Conservation (phyloP, 768 basidiomycete species). For the Tricholoma hemisulphureum region DNA sequence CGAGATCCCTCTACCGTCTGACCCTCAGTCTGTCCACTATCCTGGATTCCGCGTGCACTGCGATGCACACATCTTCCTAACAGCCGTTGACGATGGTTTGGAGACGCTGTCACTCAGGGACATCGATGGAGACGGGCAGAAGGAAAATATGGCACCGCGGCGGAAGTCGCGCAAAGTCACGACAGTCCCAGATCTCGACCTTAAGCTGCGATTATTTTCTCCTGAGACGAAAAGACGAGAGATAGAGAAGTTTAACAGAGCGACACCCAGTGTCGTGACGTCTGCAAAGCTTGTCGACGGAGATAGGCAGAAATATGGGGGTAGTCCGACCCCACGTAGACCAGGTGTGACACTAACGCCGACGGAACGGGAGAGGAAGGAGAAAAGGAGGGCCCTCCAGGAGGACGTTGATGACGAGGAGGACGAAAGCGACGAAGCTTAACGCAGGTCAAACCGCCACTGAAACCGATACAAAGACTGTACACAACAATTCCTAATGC, state of each 20-base stretch:
- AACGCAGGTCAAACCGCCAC: background rate
- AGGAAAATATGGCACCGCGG: conserved; percentile 59
- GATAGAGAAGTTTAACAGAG: conserved; percentile 20
- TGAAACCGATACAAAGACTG: background rate
- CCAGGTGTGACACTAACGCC: conserved; percentile 16
- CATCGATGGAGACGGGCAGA: conserved; percentile 40
- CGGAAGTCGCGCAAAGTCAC: conserved; percentile 43
- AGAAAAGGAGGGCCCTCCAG: conserved; percentile 29
- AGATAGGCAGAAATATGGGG: conserved; percentile 5
- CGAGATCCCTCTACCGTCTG: conserved; percentile 39
- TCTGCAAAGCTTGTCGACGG: conserved; percentile 18
- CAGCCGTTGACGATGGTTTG: conserved; percentile 4
- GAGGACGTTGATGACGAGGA: conserved; percentile 34
- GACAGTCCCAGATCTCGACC: conserved; percentile 20
- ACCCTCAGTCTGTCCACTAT: conserved; percentile 61
- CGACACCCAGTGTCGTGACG: conserved; percentile 25
- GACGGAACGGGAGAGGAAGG: conserved; percentile 22
- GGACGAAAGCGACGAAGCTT: conserved; percentile 9
- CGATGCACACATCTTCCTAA: conserved; percentile 38
- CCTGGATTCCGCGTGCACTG: conserved; percentile 63
- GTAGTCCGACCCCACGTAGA: conserved; percentile 29
- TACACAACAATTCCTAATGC: background rate
- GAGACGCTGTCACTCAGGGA: conserved; percentile 9
- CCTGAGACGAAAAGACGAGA: conserved; percentile 21
- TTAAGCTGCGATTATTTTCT: conserved; percentile 19